These are phyloP conservation scores for Schizonepeta tenuifolia DNA, from an alignment of 257 asterid species.

Conservation along the genomic window DNA sequence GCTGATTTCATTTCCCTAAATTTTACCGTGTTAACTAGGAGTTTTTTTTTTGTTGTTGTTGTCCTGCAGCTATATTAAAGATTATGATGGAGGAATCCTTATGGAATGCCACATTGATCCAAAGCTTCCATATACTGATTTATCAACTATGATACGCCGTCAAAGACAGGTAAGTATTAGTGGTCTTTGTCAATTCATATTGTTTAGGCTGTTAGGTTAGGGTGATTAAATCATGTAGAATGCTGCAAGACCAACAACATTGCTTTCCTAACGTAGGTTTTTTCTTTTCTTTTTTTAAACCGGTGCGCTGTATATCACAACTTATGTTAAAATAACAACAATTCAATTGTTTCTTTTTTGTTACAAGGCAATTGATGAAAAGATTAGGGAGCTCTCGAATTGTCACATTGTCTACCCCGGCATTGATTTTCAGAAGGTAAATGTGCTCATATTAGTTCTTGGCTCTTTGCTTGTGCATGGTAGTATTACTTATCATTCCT, in stretches of 20 bases:
- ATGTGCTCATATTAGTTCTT: conserved; percentile 30
- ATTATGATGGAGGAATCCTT: conserved; percentile 96
- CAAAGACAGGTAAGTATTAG: conserved; percentile 75
- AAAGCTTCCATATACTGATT: conserved; percentile 93
- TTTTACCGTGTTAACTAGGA: conserved; percentile 6
- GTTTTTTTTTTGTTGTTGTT: conserved; percentile 21
- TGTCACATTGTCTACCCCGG: conserved; percentile 95
- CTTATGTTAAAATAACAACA: conserved; percentile 15
- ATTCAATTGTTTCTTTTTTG: conserved; percentile 26
- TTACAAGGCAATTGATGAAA: conserved; percentile 94
- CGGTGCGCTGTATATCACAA: conserved; percentile 8
- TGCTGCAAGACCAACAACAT: conserved; percentile 15
- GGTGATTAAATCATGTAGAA: conserved; percentile 20
- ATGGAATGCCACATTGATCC: conserved; percentile 99
- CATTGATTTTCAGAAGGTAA: conserved; percentile 96
- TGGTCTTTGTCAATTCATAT: conserved; percentile 16
- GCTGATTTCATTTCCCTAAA: conserved; percentile 1
- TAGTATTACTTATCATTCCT: neutral
- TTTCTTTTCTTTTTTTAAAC: neutral
- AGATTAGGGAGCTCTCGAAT: conserved; percentile 92
- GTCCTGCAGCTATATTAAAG: conserved; percentile 77
- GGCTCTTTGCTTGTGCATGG: conserved; percentile 21
- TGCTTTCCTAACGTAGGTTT: conserved; percentile 11
- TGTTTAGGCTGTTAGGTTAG: conserved; percentile 14
- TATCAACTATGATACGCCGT: conserved; percentile 96